Evolutionary conservation across 805 yeast species (phyloP), one percentile per base, ranked within the genome.

Genomic region (Wilhelminamyces savonicus): DNA sequence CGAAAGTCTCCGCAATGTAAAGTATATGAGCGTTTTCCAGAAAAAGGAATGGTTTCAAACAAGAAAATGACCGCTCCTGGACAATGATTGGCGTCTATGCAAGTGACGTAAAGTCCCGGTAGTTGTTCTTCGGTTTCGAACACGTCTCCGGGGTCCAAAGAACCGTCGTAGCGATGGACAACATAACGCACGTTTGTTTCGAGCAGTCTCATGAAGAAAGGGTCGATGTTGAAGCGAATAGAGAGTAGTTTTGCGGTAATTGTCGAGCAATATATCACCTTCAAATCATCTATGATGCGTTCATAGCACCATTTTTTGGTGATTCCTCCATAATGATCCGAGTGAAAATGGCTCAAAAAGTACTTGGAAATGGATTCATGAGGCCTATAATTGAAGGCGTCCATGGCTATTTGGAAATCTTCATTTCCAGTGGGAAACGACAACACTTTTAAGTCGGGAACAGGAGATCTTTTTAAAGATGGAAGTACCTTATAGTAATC

Each of bases 1-100:
- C 98, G 62, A 47, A 90, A 92, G 56, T 92, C 98, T 2, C 98
- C 98, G 30, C 97, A 87, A 52, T 92, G 98, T 19, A 92, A 56
- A 4, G 69, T 63, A 24, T 55, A 56, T 12, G 53, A 48, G 3
- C 35, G 32, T 1, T 38, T 30, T 0, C 53, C 51, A 4, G 37
- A 41, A n/a, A 32, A 26, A 0, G 59, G 40, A 13, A 50, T 51
- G 3, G 69, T 55, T 43, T 78, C 80, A 44, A 85, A 82, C 9
- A 87, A 54, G 36, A 88, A 82, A 0, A 92, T 71, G 0, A 76
- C 85, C 3, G 97, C 85, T 2, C 98, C 98, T 1, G 98, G 98
- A 54, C 98, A 92, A 56, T 92, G 98, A 44, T 92, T 90, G 0
- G 97, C 98, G 42, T 84, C 87, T 5, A 81, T 55, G 9, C 78